phyloP scores from a whole-genome alignment of 768 basidiomycete genomes.

The Amanita fuliginea region DNA sequence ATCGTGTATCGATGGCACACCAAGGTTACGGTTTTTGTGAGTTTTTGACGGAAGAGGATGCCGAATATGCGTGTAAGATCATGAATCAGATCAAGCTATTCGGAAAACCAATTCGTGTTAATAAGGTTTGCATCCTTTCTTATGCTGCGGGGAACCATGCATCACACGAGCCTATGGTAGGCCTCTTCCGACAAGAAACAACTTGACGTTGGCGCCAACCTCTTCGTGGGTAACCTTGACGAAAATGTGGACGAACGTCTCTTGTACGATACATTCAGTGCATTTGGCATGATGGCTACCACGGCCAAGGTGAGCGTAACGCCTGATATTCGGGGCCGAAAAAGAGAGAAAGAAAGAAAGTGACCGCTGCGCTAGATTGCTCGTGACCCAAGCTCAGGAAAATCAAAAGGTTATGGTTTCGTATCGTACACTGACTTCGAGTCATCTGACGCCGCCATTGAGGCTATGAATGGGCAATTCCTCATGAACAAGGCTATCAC shows the following conservation, averaged over 20 bases:
- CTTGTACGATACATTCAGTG: constrained; percentile 90
- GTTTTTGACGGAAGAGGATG: constrained; percentile 97
- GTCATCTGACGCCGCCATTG: constrained; percentile 90
- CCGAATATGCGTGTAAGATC: constrained; percentile 99
- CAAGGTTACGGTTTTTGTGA: constrained; percentile 99
- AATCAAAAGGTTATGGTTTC: constrained; percentile 96
- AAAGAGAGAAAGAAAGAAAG: no score
- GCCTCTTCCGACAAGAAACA: constrained; percentile 98
- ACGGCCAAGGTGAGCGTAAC: constrained; percentile 65
- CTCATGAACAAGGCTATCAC: constrained; percentile 97
- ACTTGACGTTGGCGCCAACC: constrained; percentile 93
- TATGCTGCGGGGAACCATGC: constrained; percentile 9
- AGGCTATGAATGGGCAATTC: constrained; percentile 96
- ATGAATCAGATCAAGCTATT: constrained; percentile 99
- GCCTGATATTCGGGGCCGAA: constrained; percentile 5
- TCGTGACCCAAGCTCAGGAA: constrained; percentile 73
- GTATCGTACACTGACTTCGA: constrained; percentile 98
- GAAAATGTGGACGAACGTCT: constrained; percentile 90
- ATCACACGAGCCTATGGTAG: constrained; percentile 31
- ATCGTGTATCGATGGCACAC: constrained; percentile 95
- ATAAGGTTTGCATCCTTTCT: constrained; percentile 61
- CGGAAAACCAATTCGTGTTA: constrained; percentile 97
- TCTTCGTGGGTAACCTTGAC: constrained; percentile 94
- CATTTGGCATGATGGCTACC: constrained; percentile 88
- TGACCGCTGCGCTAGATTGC: constrained; percentile 52